A percentile compares a stretch with the other conserved stretches of the same genome.
Evolutionary conservation across 2,329 filamentous ascomycete species (phyloP).

Genomic region (Alternaria conjuncta): DNA sequence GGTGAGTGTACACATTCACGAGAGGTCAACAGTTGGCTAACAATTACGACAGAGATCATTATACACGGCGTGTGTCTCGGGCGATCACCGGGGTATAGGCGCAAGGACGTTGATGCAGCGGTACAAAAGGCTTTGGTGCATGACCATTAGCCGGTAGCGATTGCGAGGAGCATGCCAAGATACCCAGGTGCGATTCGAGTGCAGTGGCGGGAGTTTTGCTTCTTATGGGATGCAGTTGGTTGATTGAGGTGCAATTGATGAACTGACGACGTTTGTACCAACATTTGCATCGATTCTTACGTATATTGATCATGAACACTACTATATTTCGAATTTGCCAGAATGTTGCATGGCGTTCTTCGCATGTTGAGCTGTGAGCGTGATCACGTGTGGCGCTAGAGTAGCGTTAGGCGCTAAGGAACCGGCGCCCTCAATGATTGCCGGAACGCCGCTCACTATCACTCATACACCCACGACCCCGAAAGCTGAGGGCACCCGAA

Average conservation of each 20-base stretch:
- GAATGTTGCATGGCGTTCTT: neutral
- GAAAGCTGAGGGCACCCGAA: constrained; percentile 38
- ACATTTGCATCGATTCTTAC: neutral
- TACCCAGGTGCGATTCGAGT: neutral
- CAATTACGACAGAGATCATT: constrained; percentile 40
- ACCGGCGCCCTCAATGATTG: constrained; percentile 19
- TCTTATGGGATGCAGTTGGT: neutral
- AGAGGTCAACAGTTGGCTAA: constrained; percentile 25
- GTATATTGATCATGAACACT: neutral
- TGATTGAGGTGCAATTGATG: neutral
- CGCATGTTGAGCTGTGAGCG: neutral
- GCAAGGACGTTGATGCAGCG: constrained; percentile 52
- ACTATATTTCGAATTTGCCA: neutral
- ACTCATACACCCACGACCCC: constrained; percentile 42
- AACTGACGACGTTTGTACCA: neutral
- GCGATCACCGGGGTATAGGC: constrained; percentile 53
- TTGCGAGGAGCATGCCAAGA: neutral
- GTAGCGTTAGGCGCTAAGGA: constrained; percentile 13
- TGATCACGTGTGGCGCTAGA: constrained; percentile 15
- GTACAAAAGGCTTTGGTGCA: constrained; percentile 45
- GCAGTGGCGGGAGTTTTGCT: neutral
- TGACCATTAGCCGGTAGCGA: constrained; percentile 1
- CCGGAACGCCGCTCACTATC: constrained; percentile 20
- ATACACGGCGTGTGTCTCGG: constrained; percentile 52
- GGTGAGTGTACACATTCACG: constrained; percentile 41